Evolutionary conservation across 495 filamentous ascomycete species (phyloP), one percentile per base, ranked within the genome.

Genomic region (Talaromyces thailandensis): DNA sequence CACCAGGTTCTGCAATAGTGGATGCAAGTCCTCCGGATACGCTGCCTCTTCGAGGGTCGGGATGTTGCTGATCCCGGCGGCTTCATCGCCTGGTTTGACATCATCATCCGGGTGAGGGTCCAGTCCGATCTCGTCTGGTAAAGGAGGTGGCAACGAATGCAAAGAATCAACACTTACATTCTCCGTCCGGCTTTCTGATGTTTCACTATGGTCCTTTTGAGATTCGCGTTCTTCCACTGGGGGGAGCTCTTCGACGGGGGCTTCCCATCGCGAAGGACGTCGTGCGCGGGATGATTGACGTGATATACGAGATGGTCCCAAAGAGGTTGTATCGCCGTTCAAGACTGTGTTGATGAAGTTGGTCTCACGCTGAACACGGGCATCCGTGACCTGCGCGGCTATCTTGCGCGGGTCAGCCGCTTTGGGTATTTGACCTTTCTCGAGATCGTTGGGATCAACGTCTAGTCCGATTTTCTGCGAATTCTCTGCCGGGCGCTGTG

Each of bases 341-440:
- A 78, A 63, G 6, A 78, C 40, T 48, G 74, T 78, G 55, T 73
- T 73, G 63, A 76, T 70, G 32, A 78, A 72, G 62, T 73, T 75
- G 11, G 64, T 62, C 64, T 76, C 75, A 25, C 74, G 72, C 68
- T 78, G 75, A 53, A 74, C 23, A 2, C 75, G 70, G 35, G 75
- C 75, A 70, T 78, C 75, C 37, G 75, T 70, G 11, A 76, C 75
- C 65, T 76, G 71, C 4, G 75, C 75, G 2, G 74, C 74, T 64
- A 78, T 78, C 56, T 74, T 74, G 26, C 71, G 69, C 37, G 75
- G 74, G 21, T 76, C 70, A 1, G 61, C 43, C 0, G 66, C 67
- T 53, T 72, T 70, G 0, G 64, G 68, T 50, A 76, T 74, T 28
- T 64, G 66, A 4, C 74, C 75, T 58, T 71, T 64, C 55, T 76